These are phyloP conservation scores for Euclidium syriacum DNA, from an alignment of 345 rosid genomes.

Conservation along the genomic window DNA sequence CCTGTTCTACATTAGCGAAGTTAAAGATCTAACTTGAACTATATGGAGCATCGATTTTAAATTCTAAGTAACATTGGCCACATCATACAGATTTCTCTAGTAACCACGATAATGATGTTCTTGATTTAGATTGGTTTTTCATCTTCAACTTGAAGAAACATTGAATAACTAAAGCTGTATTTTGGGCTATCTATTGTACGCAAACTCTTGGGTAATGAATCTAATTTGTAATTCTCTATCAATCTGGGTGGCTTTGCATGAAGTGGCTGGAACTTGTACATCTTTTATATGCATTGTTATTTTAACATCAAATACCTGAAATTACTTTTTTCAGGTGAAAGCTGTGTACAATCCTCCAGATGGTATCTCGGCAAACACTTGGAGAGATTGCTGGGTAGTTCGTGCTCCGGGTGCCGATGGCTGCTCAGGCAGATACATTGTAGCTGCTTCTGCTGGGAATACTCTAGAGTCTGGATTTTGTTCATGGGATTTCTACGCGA, in stretches of 20 bases:
- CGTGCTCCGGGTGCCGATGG: constrained; percentile 95
- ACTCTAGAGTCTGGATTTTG: constrained; percentile 88
- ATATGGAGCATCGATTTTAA: neutral
- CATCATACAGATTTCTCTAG: neutral
- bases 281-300: neutral
- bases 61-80: neutral
- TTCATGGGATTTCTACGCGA: constrained; percentile 94
- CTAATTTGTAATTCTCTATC: neutral
- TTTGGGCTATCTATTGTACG: neutral
- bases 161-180: neutral
- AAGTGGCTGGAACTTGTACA: neutral
- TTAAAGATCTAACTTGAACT: neutral
- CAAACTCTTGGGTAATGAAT: neutral
- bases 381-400: constrained; percentile 99
- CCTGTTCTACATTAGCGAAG: too few relatives aligned
- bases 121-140: neutral
- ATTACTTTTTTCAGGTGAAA: constrained; percentile 58
- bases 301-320: constrained; percentile 6
- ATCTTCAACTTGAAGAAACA: neutral
- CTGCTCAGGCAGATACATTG: constrained; percentile 83
- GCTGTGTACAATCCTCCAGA: constrained; percentile 69
- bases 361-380: constrained; percentile 52
- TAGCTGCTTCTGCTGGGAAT: constrained; percentile 98
- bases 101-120: neutral
- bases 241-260: neutral